Percentiles rank a stretch among this genome's conserved stretches.
Conservation (phyloP, 202 grass and related monocot genomes). For the Hordeum pubiflorum region DNA sequence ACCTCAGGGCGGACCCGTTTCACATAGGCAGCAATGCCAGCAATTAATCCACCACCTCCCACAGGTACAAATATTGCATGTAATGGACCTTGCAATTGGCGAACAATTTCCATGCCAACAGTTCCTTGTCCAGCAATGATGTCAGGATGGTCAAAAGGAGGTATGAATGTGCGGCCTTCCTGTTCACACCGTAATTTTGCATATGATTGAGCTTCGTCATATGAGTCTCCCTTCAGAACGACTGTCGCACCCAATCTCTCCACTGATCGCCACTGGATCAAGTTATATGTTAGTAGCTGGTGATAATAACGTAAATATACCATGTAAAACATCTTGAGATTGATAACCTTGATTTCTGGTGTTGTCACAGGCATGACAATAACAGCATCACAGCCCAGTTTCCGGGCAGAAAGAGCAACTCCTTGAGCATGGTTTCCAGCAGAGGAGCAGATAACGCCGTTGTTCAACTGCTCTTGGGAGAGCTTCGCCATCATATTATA, state of each 20-base stretch:
- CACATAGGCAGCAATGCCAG: constrained; percentile 94
- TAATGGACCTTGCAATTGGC: constrained; percentile 70
- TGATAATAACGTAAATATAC: background rate
- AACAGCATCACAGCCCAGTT: constrained; percentile 71
- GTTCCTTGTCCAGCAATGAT: constrained; percentile 92
- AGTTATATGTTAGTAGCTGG: background rate
- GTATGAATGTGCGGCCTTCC: constrained; percentile 82
- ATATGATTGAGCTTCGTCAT: constrained; percentile 84
- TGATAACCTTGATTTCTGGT: constrained; percentile 87
- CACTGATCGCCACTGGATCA: constrained; percentile 78
- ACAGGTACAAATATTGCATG: constrained; percentile 98
- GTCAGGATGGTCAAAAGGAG: constrained; percentile 94
- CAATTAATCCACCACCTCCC: constrained; percentile 92
- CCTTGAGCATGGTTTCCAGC: constrained; percentile 99
- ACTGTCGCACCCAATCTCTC: constrained; percentile 86
- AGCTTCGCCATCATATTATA: constrained; percentile 99
- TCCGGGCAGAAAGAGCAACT: constrained; percentile 81
- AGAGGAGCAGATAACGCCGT: constrained; percentile 90
- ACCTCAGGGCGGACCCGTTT: constrained; percentile 94
- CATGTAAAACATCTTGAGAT: background rate
- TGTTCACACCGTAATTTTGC: constrained; percentile 70
- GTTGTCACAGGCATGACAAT: constrained; percentile 98
- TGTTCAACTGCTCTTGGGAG: constrained; percentile 60
- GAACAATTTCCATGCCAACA: constrained; percentile 92
- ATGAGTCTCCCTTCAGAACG: constrained; percentile 73